These are phyloP conservation scores for Anthracocystis panici-leucophaei DNA, from an alignment of 1,284 basidiomycete genomes.

Conservation along the genomic window DNA sequence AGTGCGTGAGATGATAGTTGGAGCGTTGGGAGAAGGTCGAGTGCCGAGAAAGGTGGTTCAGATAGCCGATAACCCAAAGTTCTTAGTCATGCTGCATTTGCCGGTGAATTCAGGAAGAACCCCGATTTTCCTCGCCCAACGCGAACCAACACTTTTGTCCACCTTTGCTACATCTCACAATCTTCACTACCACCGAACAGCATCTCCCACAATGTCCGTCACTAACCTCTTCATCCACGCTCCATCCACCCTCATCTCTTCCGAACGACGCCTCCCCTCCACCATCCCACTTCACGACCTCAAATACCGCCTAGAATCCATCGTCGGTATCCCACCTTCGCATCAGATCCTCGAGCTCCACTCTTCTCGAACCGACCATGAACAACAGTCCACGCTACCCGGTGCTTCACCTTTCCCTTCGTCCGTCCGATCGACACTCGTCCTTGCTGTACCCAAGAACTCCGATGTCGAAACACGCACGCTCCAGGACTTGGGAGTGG, in stretches of 20 bases:
- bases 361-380: slow-evolving; percentile 69
- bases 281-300: slow-evolving; percentile 44
- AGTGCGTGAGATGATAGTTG: not conserved
- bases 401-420: slow-evolving; percentile 20
- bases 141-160: slow-evolving; percentile 10
- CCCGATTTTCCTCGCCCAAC: not conserved
- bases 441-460: slow-evolving; percentile 72
- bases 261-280: slow-evolving; percentile 56
- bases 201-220: slow-evolving; percentile 44
- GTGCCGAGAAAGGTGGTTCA: not conserved
- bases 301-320: slow-evolving; percentile 84
- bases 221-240: slow-evolving; percentile 59
- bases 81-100: slow-evolving; percentile 14
- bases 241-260: slow-evolving; percentile 52
- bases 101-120: slow-evolving; percentile 2
- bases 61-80: not conserved
- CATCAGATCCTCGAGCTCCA: slow-evolving; percentile 72
- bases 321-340: slow-evolving; percentile 83
- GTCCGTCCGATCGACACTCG: slow-evolving; percentile 72
- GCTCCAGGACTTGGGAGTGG: slow-evolving; percentile 80
- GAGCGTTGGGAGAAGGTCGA: not conserved
- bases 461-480: slow-evolving; percentile 77
- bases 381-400: slow-evolving; percentile 42
- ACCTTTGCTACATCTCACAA: not conserved
- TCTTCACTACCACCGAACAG: not conserved